phyloP scores from a whole-genome alignment of 495 filamentous ascomycete species.

The Aspergillus panamensis region DNA sequence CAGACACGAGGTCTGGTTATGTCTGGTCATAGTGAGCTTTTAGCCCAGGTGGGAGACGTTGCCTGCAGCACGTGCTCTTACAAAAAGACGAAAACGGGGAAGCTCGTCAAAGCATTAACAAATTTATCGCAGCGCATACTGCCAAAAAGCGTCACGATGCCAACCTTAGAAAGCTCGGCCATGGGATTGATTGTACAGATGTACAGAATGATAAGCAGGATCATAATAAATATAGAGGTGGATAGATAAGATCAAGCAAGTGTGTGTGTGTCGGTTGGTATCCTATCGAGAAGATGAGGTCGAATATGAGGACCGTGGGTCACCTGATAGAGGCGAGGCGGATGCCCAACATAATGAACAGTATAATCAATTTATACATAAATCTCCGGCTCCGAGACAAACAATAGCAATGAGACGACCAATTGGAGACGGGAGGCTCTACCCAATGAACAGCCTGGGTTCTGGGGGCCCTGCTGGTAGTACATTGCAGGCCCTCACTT shows the following conservation, averaged over 20 bases:
- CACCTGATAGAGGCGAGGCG: too few species aligned
- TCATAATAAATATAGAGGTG: too few species aligned
- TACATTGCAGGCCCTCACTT: not conserved
- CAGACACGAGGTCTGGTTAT: too few species aligned
- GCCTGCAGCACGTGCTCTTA: too few species aligned
- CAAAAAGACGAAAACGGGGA: not conserved
- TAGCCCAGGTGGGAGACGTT: too few species aligned
- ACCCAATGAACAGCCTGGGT: not conserved
- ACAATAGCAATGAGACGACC: not conserved
- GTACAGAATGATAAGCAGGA: not conserved
- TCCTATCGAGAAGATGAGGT: too few species aligned
- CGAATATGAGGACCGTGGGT: too few species aligned
- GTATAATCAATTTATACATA: not conserved
- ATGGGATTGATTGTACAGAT: not conserved
- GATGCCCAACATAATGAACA: too few species aligned
- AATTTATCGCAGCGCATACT: not conserved
- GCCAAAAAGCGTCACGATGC: constrained; percentile 1
- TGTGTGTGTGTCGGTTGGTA: too few species aligned
- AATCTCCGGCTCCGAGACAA: not conserved
- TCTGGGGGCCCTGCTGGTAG: not conserved
- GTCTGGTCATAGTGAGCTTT: too few species aligned
- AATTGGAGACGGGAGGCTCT: not conserved
- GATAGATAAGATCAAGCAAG: too few species aligned
- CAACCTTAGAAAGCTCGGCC: not conserved
- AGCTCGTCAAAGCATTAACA: not conserved